These are phyloP conservation scores for Verticillium dahliae DNA, from an alignment of 2,329 filamentous ascomycete species.

Conservation along the genomic window DNA sequence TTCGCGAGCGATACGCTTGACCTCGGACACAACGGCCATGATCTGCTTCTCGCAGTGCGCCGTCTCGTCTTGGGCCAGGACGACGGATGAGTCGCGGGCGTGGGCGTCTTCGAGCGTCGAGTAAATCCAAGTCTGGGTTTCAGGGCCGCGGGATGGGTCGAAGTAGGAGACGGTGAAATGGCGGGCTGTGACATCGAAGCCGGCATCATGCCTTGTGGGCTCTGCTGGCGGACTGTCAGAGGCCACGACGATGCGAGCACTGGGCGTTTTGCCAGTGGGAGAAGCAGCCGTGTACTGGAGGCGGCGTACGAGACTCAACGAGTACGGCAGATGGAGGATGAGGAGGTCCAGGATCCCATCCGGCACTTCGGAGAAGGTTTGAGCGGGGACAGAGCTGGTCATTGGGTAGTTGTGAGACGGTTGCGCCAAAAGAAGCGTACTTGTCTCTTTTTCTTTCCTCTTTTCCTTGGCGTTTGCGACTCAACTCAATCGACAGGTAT, in stretches of 20 bases:
- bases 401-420: background rate
- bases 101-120: constrained; percentile 37
- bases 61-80: constrained; percentile 12
- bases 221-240: constrained; percentile 8
- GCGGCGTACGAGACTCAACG: constrained; percentile 55
- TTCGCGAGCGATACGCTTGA: constrained; percentile 18
- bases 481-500: too few relatives aligned
- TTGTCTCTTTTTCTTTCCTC: background rate
- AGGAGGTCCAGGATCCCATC: constrained; percentile 40
- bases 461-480: too few relatives aligned
- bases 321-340: constrained; percentile 44
- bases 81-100: constrained; percentile 7
- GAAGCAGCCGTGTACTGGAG: constrained; percentile 47
- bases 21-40: constrained; percentile 19
- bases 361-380: constrained; percentile 20
- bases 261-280: constrained; percentile 31
- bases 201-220: background rate
- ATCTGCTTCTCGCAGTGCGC: constrained; percentile 25
- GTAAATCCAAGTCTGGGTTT: constrained; percentile 62
- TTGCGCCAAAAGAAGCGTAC: background rate
- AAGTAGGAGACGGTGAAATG: constrained; percentile 52
- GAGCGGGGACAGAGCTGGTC: background rate
- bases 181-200: background rate
- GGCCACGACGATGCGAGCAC: constrained; percentile 34
- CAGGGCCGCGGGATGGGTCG: constrained; percentile 52